Evolutionary conservation across 805 yeast species (phyloP).

Genomic region (Starmerella potacharoeniae): DNA sequence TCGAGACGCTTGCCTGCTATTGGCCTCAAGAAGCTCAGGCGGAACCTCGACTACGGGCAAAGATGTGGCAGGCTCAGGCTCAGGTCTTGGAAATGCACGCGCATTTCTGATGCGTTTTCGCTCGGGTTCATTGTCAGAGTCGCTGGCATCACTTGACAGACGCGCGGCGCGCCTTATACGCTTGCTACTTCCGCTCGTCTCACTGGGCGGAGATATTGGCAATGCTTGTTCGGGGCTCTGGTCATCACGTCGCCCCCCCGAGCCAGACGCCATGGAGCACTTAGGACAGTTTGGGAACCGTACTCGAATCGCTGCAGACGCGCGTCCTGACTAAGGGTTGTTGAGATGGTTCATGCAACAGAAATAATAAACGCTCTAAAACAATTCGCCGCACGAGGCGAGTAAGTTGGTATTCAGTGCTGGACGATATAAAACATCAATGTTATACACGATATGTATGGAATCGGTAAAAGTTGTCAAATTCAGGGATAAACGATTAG

Average conservation of each 20-base stretch:
- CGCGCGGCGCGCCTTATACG: background rate
- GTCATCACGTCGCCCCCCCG: background rate
- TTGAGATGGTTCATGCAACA: too few relatives aligned
- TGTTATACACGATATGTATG: too few relatives aligned
- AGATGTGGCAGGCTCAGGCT: background rate
- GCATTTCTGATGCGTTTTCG: background rate
- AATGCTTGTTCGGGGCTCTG: background rate
- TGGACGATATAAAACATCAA: too few relatives aligned
- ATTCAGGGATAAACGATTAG: too few relatives aligned
- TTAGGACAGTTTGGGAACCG: too few relatives aligned
- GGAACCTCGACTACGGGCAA: background rate
- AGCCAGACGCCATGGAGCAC: background rate
- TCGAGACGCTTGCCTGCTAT: background rate
- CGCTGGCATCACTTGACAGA: background rate
- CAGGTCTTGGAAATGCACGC: background rate
- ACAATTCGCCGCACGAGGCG: too few relatives aligned
- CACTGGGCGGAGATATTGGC: background rate
- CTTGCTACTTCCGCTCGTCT: background rate
- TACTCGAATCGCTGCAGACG: background rate
- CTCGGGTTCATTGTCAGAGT: background rate
- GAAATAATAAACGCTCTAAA: too few relatives aligned
- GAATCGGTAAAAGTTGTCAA: too few relatives aligned
- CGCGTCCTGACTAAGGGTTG: background rate
- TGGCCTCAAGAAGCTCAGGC: background rate
- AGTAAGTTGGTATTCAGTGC: too few relatives aligned